Base-by-base conservation (phyloP, 345 rosid genomes). In the Camelina laxa region DNA sequence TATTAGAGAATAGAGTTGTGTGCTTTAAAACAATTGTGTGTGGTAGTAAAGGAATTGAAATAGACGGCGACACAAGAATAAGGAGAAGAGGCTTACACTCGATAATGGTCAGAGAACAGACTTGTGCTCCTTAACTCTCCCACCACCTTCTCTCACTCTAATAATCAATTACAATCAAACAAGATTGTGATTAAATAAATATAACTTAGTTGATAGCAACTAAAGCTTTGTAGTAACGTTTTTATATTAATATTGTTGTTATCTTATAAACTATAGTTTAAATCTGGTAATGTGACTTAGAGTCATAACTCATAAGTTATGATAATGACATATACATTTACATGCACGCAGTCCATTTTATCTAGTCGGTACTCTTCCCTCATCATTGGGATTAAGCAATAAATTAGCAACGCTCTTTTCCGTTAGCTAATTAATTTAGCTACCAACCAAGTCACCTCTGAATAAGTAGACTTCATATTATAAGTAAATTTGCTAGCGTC, bases 51-150 rank as follows among this genome's bases (percentile, higher is more conserved):
- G 19, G 39, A 65, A 73, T 71, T 65, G 64, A 73, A 73, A 41
- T 36, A 73, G 47, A 63, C 36, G 36, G 8, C 36, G 36, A 33
- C 76, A 73, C 20, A 36, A 30, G 16, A 63, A 17, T 41, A 51
- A 41, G 56, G 12, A 65, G 56, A 58, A 39, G 53, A 51, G 33
- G 16, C 68, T 48, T 21, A 22, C 36, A 65, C 65, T 64, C 35
- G 17, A 73, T 44, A 30, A 64, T 56, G 41, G 15, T 60, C 27
- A 44, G 38, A 65, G 56, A 55, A 65, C 67, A 47, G 65, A 74
- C 59, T 74, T 74, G 78, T 65, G 54, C 50, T 56, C 78, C 78
- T 74, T 74, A 74, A 74, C 72, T 57, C 72, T 48, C 63, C 72
- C 58, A 74, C 72, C 48, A 55, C 77, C 45, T 12, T 65, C 19